Base-by-base conservation (phyloP, 2,329 filamentous ascomycete species). In the Arthrinium phaeospermum region DNA sequence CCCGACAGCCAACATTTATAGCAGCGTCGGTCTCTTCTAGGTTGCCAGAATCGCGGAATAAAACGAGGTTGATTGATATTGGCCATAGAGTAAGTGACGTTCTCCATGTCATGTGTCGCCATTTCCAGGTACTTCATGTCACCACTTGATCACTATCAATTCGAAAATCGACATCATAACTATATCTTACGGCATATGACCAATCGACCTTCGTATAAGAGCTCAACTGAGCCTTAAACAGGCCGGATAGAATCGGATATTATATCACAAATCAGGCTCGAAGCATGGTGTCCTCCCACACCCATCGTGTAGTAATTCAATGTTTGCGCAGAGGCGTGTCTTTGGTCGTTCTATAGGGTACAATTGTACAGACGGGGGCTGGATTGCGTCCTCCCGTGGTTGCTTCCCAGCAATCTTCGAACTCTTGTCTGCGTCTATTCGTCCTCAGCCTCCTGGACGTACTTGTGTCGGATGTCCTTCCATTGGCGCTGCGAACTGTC, bases 401-500 rank as follows among this genome's bases (percentile, higher is more conserved):
- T 30, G 45, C 53, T n/a, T 47, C 47, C 46, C 73, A 49, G 27
- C 45, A 22, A 53, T 64, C 64, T 67, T 45, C 68, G 34, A 30
- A 30, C 34, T 45, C 19, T 34, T 14, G 44, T 16, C 34, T 27
- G n/a, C 44, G 19, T 71, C 53, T 85, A 83, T 80, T 92, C 91
- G 75, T 92, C 90, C 76, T 91, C 91, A 72, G 87, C 90, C 73
- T 88, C 88, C 85, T 93, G 86, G 80, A 97, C 84, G 85, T 98
- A 99, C 85, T 90, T 92, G 84, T 92, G 87, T 87, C 97, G 96
- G 88, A 99, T 98, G 84, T 99, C 96, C 90, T 98, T 98, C 96
- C 96, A 98, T 97, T 98, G 96, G 81, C 96, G 94, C 96, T 98
- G 81, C 78, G 68, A 44, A 67, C 27, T 68, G 78, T 84, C 75